These are phyloP conservation scores for Kodamaea plutei DNA, from an alignment of 1,139 yeast species.

Conservation along the genomic window DNA sequence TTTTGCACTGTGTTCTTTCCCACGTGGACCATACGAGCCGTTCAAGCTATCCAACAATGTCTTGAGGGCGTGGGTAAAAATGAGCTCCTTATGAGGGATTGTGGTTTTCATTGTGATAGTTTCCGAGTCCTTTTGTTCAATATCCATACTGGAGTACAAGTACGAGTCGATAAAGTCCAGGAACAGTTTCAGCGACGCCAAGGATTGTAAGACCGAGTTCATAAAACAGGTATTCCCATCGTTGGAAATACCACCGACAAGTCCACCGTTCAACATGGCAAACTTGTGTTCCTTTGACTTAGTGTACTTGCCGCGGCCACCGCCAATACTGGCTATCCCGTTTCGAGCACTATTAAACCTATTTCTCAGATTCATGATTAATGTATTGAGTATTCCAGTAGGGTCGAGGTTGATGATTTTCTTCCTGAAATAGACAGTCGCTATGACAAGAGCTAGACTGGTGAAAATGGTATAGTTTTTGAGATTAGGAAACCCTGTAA, in stretches of 20 bases:
- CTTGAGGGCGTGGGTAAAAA: slow-evolving; percentile 52
- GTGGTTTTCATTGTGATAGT: slow-evolving; percentile 26
- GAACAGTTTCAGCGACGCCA: slow-evolving; percentile 71
- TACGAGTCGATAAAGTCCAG: slow-evolving; percentile 51
- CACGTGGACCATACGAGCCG: slow-evolving; percentile 49
- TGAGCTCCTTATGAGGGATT: slow-evolving; percentile 30
- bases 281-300: slow-evolving; percentile 28
- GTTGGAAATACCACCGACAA: slow-evolving; percentile 78
- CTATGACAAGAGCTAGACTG: slow-evolving; percentile 9
- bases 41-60: slow-evolving; percentile 52
- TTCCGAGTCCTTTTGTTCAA: slow-evolving; percentile 16
- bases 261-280: slow-evolving; percentile 59
- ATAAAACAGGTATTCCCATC: slow-evolving; percentile 94
- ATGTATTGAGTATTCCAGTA: slow-evolving; percentile 6
- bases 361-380: slow-evolving; percentile 12
- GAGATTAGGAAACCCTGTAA: slow-evolving; percentile 1
- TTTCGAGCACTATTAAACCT: slow-evolving; percentile 8
- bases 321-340: slow-evolving; percentile 4
- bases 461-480: slow-evolving; percentile 4
- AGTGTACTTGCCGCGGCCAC: slow-evolving; percentile 9
- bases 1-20: slow-evolving; percentile 64
- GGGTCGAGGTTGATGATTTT: slow-evolving; percentile 6
- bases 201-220: slow-evolving; percentile 82
- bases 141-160: slow-evolving; percentile 24
- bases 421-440: slow-evolving; percentile 6